A percentile compares a stretch with the other conserved stretches of the same genome.
phyloP scores from a whole-genome alignment of 2,329 filamentous ascomycete species.

The Aspergillus bombycis region DNA sequence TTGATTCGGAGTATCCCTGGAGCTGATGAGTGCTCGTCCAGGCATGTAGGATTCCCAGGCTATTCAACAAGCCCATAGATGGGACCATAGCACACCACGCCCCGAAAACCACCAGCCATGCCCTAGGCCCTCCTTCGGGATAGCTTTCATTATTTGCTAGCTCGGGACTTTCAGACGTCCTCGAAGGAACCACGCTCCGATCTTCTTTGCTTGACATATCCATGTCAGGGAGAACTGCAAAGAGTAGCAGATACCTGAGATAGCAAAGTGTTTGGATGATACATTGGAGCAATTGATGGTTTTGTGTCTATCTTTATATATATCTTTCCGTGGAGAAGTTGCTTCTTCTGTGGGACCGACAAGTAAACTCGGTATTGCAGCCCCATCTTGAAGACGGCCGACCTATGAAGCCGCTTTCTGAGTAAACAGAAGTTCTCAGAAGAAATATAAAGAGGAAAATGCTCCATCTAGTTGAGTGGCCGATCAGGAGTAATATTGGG shows the following conservation, averaged over 20 bases:
- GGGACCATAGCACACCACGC: conserved; percentile 43
- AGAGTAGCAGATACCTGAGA: not conserved
- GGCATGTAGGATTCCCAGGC: conserved; percentile 43
- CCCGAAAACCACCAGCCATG: conserved; percentile 49
- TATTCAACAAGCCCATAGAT: conserved; percentile 47
- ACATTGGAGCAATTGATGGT: not conserved
- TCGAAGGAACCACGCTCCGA: not conserved
- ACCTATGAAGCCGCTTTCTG: not conserved
- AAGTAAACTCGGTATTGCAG: not conserved
- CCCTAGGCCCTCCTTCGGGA: conserved; percentile 47
- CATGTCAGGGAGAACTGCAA: not conserved
- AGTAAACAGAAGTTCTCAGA: no score
- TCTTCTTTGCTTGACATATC: not conserved
- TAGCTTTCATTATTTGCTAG: conserved; percentile 8
- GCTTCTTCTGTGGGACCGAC: not conserved
- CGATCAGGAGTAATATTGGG: not conserved
- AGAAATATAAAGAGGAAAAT: not conserved
- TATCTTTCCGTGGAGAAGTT: not conserved
- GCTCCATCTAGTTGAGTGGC: not conserved
- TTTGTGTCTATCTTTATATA: not conserved
- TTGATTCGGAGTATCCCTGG: conserved; percentile 34
- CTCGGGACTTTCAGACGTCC: not conserved
- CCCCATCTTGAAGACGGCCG: not conserved
- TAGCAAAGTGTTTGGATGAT: not conserved
- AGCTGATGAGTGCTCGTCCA: conserved; percentile 44